A percentile compares a stretch with the other conserved stretches of the same genome.
Evolutionary conservation across 139 green algal species (phyloP).

Genomic region (Closterium sp.): DNA sequence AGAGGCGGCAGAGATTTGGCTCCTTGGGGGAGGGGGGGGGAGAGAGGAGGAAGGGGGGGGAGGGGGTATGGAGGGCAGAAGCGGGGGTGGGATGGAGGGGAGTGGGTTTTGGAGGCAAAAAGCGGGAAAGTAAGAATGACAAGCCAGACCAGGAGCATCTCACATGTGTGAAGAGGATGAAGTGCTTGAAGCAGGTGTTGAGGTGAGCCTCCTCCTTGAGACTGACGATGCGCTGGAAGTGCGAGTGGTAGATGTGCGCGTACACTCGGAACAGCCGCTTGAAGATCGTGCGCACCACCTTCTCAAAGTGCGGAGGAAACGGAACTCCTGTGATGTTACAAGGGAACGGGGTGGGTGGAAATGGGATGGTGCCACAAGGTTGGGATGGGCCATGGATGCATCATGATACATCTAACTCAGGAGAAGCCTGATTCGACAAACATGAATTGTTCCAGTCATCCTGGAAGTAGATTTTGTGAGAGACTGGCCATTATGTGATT

Average conservation of each 20-base stretch:
- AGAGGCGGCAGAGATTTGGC: too few relatives aligned
- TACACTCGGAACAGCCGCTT: conserved; percentile 99
- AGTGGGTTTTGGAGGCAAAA: too few relatives aligned
- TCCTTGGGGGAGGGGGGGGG: too few relatives aligned
- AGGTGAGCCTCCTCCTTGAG: conserved; percentile 84
- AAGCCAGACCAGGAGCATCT: not conserved
- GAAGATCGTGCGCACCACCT: conserved; percentile 88
- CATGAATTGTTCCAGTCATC: too few relatives aligned
- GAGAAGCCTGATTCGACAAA: too few relatives aligned
- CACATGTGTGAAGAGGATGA: conserved; percentile 89
- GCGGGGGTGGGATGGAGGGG: not conserved
- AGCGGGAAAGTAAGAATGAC: too few relatives aligned
- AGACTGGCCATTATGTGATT: too few relatives aligned
- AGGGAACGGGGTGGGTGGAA: too few relatives aligned
- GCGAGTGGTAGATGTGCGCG: conserved; percentile 97
- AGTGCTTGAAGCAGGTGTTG: conserved; percentile 99
- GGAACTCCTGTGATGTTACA: conserved; percentile 48
- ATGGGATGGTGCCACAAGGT: not conserved
- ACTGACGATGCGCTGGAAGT: conserved; percentile 79
- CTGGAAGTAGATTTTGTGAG: too few relatives aligned
- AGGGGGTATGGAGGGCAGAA: not conserved
- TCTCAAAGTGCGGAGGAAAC: conserved; percentile 86
- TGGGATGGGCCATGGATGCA: too few relatives aligned
- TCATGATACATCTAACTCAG: too few relatives aligned
- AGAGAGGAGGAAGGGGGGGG: not conserved